A percentile compares a stretch with the other conserved stretches of the same genome.
These are phyloP conservation scores for Cajanus cajan DNA, from an alignment of 306 rosid genomes.

Conservation along the genomic window DNA sequence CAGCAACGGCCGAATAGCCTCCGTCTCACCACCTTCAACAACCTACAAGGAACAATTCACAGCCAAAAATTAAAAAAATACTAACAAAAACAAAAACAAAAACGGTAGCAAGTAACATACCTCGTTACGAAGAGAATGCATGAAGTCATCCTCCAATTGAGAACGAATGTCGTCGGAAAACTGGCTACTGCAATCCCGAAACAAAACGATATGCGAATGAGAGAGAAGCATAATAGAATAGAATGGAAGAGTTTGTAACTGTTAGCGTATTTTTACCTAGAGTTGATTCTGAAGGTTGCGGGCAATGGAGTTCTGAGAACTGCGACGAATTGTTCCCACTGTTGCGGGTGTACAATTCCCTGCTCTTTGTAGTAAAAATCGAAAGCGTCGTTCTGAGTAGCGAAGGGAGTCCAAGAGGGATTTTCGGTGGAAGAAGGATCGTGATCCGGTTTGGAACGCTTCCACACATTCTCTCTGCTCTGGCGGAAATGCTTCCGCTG, in stretches of 20 bases:
- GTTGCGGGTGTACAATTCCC: slow-evolving; percentile 51
- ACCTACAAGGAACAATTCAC: slow-evolving; percentile 45
- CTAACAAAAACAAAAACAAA: neutral
- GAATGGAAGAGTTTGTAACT: neutral
- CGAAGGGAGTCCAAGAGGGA: slow-evolving; percentile 71
- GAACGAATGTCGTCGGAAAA: slow-evolving; percentile 69
- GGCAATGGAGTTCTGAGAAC: slow-evolving; percentile 87
- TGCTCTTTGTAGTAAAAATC: slow-evolving; percentile 83
- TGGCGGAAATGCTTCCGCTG: slow-evolving; percentile 83
- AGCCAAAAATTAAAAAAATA: neutral
- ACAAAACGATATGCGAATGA: neutral
- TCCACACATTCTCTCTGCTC: slow-evolving; percentile 89
- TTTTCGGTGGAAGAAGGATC: slow-evolving; percentile 31
- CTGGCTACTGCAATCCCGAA: slow-evolving; percentile 70
- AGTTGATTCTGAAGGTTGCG: slow-evolving; percentile 82
- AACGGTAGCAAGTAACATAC: slow-evolving; percentile 30
- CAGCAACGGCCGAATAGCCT: slow-evolving; percentile 83
- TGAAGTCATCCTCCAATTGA: slow-evolving; percentile 79
- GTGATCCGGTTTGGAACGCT: slow-evolving; percentile 72
- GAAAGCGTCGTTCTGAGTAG: slow-evolving; percentile 60
- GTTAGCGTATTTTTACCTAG: slow-evolving; percentile 50
- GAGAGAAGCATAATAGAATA: neutral
- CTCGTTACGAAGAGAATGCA: slow-evolving; percentile 75
- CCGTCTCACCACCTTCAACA: slow-evolving; percentile 61
- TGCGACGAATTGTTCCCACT: slow-evolving; percentile 74